Evolutionary conservation across 306 rosid species (phyloP), one percentile per base, ranked within the genome.

Genomic region (Acmispon strigosus): DNA sequence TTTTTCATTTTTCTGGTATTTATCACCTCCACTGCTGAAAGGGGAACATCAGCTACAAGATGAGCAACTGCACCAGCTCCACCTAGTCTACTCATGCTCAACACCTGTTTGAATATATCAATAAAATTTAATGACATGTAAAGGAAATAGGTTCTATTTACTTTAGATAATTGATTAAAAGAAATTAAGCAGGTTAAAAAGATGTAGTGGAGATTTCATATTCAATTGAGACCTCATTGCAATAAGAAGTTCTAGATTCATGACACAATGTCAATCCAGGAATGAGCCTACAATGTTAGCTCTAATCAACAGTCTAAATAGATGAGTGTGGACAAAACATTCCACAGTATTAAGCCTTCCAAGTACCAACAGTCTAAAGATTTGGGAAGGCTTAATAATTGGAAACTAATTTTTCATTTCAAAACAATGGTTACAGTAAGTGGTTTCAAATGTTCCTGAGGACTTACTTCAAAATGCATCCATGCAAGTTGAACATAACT

Each of bases 31-130:
- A 60, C 66, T 17, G 91, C 87, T 54, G 95, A 87, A 62, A 89
- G 10, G 71, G 97, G 97, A 57, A 89, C 96, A 77, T 95, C 99
- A 45, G 97, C 92, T 9, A 95, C 97, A 78, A 95, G 99, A 55
- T 95, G 99, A 79, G 99, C 99, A 66, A 91, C 96, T 12, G 96
- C 99, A 14, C 97, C 96, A 29, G 99, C 91, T 78, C 96, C 99
- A 20, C 99, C 99, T 2, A 91, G 83, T 63, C 99, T 86, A 76
- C 99, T 95, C 99, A 95, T 89, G 82, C 99, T 95, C 72, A 94
- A 79, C 17, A 94, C 99, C 99, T 91, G 86, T 70, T 57, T 54
- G 47, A 65, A 62, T 22, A 44, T 16, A 53, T 27, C 49, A 72
- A 45, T 39, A 15, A 56, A 74, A 58, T 62, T 61, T 42, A 69